These are phyloP conservation scores for Melaleuca quinquenervia DNA, from an alignment of 345 rosid species.

Conservation along the genomic window DNA sequence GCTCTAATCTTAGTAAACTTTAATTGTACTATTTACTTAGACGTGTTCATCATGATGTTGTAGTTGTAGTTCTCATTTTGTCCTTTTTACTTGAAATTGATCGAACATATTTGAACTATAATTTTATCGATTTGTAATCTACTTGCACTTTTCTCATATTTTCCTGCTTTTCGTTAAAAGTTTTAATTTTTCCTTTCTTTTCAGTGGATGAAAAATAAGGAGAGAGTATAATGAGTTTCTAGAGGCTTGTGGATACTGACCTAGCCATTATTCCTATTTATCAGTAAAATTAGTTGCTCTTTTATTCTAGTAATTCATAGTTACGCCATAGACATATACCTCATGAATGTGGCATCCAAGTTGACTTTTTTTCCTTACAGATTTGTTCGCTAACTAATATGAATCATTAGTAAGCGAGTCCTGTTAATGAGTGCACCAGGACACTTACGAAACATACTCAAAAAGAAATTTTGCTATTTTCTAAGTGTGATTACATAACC, in stretches of 20 bases:
- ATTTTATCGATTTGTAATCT: background rate
- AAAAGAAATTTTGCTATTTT: no score
- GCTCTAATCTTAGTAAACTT: no score
- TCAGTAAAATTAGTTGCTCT: no score
- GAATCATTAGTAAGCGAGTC: background rate
- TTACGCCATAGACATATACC: no score
- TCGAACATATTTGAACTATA: background rate
- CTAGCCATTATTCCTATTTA: no score
- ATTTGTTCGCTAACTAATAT: background rate
- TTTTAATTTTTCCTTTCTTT: accelerated
- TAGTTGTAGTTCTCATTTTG: background rate
- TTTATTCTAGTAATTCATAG: no score
- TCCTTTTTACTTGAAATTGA: background rate
- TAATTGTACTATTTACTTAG: no score
- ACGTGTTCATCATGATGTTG: no score
- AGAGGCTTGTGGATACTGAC: background rate
- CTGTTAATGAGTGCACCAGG: background rate
- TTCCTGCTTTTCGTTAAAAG: background rate
- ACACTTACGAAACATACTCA: no score
- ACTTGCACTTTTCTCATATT: background rate
- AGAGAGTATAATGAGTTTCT: background rate
- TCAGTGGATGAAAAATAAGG: background rate
- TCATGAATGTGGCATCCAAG: background rate
- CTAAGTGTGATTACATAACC: no score
- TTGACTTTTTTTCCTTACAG: background rate